Conservation (phyloP, 768 basidiomycete genomes). For the Phylloporus rhodoxanthus region DNA sequence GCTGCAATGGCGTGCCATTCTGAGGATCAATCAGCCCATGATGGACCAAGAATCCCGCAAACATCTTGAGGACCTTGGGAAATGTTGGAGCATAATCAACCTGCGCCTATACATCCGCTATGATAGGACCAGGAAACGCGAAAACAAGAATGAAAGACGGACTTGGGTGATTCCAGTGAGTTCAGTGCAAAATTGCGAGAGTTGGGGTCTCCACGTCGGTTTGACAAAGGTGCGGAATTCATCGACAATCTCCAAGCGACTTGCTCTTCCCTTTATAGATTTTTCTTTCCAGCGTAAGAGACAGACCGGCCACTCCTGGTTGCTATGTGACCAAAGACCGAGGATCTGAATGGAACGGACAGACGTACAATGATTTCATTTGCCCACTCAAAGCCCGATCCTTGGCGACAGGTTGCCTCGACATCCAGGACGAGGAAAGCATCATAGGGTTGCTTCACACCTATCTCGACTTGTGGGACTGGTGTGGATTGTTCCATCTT, state of each 20-base stretch:
- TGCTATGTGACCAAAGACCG: conserved; percentile 5
- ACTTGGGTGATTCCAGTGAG: conserved; percentile 95
- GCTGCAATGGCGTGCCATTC: conserved; percentile 50
- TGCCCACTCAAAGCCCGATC: conserved; percentile 70
- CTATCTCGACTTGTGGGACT: conserved; percentile 9
- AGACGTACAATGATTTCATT: conserved; percentile 89
- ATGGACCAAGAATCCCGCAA: conserved; percentile 62
- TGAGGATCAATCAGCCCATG: conserved; percentile 62
- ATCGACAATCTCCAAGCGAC: conserved; percentile 60
- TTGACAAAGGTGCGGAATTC: conserved; percentile 86
- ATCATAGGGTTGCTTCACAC: conserved; percentile 52
- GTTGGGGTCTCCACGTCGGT: conserved; percentile 78
- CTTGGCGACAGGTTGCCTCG: conserved; percentile 74
- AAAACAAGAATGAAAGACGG: conserved; percentile 23
- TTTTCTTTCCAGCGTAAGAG: conserved; percentile 78
- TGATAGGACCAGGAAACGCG: conserved; percentile 3
- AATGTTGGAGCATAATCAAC: conserved; percentile 78
- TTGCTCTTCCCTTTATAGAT: conserved; percentile 43
- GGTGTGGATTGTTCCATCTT: not conserved
- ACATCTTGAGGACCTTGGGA: conserved; percentile 54
- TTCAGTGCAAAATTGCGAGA: conserved; percentile 78
- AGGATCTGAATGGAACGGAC: conserved; percentile 11
- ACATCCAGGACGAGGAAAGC: conserved; percentile 86
- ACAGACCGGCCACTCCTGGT: conserved; percentile 84
- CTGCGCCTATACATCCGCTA: conserved; percentile 49